Conservation (phyloP, 208 protist species). For the Crithidia mellificae region DNA sequence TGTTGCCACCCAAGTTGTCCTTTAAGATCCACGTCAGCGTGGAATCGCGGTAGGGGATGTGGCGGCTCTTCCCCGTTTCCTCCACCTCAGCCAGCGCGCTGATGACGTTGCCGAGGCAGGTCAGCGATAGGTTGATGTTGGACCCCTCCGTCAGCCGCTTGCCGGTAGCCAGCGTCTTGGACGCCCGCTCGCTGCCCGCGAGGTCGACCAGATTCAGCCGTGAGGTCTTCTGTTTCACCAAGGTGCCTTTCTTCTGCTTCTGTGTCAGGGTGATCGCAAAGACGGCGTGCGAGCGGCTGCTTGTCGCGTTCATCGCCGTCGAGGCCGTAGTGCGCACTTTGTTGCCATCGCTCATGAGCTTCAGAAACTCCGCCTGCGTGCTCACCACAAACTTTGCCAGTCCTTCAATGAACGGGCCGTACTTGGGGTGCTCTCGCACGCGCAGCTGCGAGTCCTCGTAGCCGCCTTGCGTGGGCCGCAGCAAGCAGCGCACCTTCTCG, state of each 20-base stretch:
- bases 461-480: conserved; percentile 53
- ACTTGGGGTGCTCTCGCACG: conserved; percentile 79
- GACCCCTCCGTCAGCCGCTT: conserved; percentile 87
- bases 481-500: conserved; percentile 82
- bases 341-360: conserved; percentile 86
- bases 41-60: conserved; percentile 90
- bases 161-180: conserved; percentile 81
- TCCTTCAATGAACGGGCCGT: conserved; percentile 80
- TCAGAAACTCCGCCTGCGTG: conserved; percentile 61
- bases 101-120: conserved; percentile 80
- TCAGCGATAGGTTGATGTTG: conserved; percentile 90
- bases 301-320: conserved; percentile 92
- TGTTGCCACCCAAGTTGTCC: conserved; percentile 58
- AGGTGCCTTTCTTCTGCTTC: conserved; percentile 41
- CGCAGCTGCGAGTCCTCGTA: conserved; percentile 72
- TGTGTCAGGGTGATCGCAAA: conserved; percentile 88
- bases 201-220: conserved; percentile 82
- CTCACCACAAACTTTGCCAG: conserved; percentile 74
- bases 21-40: conserved; percentile 94
- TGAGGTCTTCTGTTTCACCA: conserved; percentile 57
- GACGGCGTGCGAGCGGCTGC: conserved; percentile 89
- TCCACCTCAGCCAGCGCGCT: conserved; percentile 69
- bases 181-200: conserved; percentile 84
- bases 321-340: conserved; percentile 82
- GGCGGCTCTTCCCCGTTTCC: conserved; percentile 37